Conservation (phyloP, 345 rosid species). For the Triadica sebifera region DNA sequence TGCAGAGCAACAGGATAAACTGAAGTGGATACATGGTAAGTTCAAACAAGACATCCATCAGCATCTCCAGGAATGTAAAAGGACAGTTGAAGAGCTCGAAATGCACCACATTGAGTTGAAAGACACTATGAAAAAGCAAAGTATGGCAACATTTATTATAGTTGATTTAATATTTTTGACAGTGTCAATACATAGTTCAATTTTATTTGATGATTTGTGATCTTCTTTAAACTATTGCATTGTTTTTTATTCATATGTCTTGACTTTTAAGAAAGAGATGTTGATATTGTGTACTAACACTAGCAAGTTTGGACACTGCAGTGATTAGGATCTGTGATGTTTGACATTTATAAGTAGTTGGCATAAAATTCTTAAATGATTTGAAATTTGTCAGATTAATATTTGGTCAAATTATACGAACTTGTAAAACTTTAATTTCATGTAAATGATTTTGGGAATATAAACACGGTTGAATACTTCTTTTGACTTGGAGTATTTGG, state of each 20-base stretch:
- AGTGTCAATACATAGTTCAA: neutral
- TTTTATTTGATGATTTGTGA: slow-evolving; percentile 7
- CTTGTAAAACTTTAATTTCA: neutral
- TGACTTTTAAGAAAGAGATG: neutral
- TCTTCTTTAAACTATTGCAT: slow-evolving; percentile 12
- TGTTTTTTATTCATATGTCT: neutral
- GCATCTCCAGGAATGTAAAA: slow-evolving; percentile 59
- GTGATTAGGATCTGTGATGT: neutral
- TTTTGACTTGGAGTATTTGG: neutral
- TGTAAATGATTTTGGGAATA: neutral
- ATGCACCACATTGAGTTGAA: slow-evolving; percentile 59
- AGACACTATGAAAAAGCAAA: slow-evolving; percentile 69
- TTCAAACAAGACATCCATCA: slow-evolving; percentile 60
- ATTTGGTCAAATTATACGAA: neutral
- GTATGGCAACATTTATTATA: slow-evolving; percentile 42
- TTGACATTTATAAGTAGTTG: no score
- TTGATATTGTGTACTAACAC: neutral
- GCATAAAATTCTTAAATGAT: neutral
- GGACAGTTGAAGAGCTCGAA: slow-evolving; percentile 58
- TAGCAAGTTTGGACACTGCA: slow-evolving; percentile 1
- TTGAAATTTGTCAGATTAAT: neutral
- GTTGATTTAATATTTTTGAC: slow-evolving; percentile 1
- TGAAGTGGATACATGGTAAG: slow-evolving; percentile 61
- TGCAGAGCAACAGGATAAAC: slow-evolving; percentile 72
- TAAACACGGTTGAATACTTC: neutral